Conservation (phyloP, 2,329 filamentous ascomycete genomes). For the Orbilia javanica region DNA sequence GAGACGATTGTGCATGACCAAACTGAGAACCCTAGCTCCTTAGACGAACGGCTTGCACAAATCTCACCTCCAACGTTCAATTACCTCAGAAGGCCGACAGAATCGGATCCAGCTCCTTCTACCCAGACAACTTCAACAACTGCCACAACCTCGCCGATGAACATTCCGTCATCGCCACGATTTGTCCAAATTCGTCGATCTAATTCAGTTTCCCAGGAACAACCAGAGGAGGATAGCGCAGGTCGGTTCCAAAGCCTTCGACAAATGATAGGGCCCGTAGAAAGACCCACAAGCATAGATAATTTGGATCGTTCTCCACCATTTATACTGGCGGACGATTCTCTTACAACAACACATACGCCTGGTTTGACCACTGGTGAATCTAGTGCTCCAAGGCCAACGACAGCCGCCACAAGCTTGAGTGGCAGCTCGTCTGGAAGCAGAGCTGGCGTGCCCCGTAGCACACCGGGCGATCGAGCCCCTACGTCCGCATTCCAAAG, state of each 20-base stretch:
- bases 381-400: conserved; percentile 50
- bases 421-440: conserved; percentile 25
- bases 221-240: conserved; percentile 37
- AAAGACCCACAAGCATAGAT: conserved; percentile 58
- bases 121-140: conserved; percentile 42
- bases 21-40: conserved; percentile 36
- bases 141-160: conserved; percentile 61
- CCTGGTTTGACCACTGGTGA: conserved; percentile 56
- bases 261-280: conserved; percentile 53
- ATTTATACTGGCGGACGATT: conserved; percentile 59
- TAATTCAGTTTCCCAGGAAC: conserved; percentile 60
- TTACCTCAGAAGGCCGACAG: conserved; percentile 45
- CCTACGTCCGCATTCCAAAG: conserved; percentile 45
- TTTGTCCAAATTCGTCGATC: conserved; percentile 60
- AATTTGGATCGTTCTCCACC: conserved; percentile 58
- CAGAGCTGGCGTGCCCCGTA: conserved; percentile 26
- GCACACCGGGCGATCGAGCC: conserved; percentile 33
- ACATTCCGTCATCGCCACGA: conserved; percentile 62
- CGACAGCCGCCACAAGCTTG: conserved; percentile 29
- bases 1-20: conserved; percentile 52
- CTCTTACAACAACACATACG: conserved; percentile 59
- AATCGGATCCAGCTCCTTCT: conserved; percentile 19
- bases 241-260: conserved; percentile 55
- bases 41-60: conserved; percentile 44
- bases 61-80: conserved; percentile 35